These are phyloP conservation scores for Trypanosoma brucei DNA, from an alignment of 208 protist genomes.

Conservation along the genomic window DNA sequence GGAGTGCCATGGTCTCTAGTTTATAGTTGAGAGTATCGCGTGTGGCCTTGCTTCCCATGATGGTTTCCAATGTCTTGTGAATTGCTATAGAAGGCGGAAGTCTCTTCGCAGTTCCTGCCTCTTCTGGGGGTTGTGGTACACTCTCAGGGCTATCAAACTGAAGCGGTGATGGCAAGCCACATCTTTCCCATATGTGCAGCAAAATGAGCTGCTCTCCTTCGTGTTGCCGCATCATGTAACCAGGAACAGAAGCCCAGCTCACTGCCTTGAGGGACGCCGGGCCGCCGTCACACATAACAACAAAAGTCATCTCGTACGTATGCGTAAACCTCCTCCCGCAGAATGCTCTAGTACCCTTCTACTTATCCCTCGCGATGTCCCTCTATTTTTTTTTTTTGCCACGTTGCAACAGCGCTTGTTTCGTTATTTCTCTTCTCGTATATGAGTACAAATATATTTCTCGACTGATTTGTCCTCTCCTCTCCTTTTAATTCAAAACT, in stretches of 20 bases:
- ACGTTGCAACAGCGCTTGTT: no score
- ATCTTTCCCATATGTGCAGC: slow-evolving; percentile 58
- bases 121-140: slow-evolving; percentile 4
- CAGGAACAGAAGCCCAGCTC: slow-evolving; percentile 56
- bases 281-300: slow-evolving; percentile 79
- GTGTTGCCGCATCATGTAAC: slow-evolving; percentile 31
- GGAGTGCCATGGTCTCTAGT: slow-evolving; percentile 40
- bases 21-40: slow-evolving; percentile 69
- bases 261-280: slow-evolving; percentile 55
- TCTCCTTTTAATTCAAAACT: no score
- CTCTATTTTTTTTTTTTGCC: no score
- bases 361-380: no score
- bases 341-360: no score
- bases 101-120: not conserved
- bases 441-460: no score
- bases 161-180: not conserved
- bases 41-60: slow-evolving; percentile 59
- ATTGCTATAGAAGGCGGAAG: slow-evolving; percentile 31
- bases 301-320: slow-evolving; percentile 12
- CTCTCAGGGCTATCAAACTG: slow-evolving; percentile 4
- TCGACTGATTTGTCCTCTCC: no score
- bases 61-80: slow-evolving; percentile 27
- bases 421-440: no score
- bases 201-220: slow-evolving; percentile 59
- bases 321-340: no score